Base-by-base conservation (phyloP, 129 eudicot genomes). In the Helichrysum umbraculigerum region DNA sequence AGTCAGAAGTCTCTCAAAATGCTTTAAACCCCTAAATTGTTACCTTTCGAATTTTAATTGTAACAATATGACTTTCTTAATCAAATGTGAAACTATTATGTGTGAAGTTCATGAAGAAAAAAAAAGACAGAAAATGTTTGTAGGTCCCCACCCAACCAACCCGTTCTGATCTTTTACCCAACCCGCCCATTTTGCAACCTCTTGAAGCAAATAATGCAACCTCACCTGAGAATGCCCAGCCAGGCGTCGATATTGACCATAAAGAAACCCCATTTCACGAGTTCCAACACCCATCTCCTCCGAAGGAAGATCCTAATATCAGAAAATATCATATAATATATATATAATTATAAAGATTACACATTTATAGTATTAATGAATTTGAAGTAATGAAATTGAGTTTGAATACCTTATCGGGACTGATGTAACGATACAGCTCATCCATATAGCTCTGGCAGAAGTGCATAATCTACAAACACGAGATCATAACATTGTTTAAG, bases 361-460 rank as follows among this genome's bases (percentile, higher is more conserved):
- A 67, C 29, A 32, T 20, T 10, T 44, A 2, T 20, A 21, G 61
- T 57, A 19, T 47, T 3, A 50, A 65, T 25, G 9, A 21, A 59
- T 42, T 21, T 4, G 44, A 71, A 60, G 41, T 54, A 68, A 35
- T 7, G 57, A 34, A 66, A 68, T n/a, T 60, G 29, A 75, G 8
- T 30, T 17, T 62, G 14, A 70, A 32, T 81, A 91, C 99, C 99
- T 91, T 92, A 81, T 94, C 99, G 68, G 96, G 97, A 59, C 99
- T 96, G 77, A 94, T 81, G 82, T 89, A 91, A 17, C 99, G 96
- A 74, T 91, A 94, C 68, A 94, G 68, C 78, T 91, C 99, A 73
- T 86, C 89, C 93, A 94, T 94, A 84, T 91, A 94, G 83, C 99
- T 94, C 79, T 94, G 99, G 79, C 99, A 94, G 80, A 94, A 94